Percentiles rank a stretch among this genome's conserved stretches.
Evolutionary conservation across 257 asterid species (phyloP).

Genomic region (Fraxinus anomala): DNA sequence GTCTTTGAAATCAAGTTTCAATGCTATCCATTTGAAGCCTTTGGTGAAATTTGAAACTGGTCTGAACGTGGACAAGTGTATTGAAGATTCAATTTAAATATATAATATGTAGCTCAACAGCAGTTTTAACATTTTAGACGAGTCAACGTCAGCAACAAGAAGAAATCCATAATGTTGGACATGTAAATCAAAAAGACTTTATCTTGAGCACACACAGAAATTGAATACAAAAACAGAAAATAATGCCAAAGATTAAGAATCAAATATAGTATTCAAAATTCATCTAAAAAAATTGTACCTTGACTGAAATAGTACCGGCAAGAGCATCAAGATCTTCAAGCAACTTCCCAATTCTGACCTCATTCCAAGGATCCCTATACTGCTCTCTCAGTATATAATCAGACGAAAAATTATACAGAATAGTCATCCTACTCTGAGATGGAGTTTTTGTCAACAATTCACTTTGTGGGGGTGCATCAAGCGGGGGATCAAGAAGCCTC

Average conservation of each 20-base stretch:
- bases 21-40: too few species aligned
- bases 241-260: background rate
- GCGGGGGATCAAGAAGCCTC: slow-evolving; percentile 89
- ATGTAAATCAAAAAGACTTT: background rate
- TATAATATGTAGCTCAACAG: too few species aligned
- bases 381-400: slow-evolving; percentile 85
- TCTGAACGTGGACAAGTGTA: too few species aligned
- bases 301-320: slow-evolving; percentile 91
- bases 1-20: too few species aligned
- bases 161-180: background rate
- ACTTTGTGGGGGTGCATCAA: slow-evolving; percentile 94
- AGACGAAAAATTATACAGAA: slow-evolving; percentile 66
- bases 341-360: slow-evolving; percentile 91
- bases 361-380: slow-evolving; percentile 97
- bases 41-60: too few species aligned
- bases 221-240: too few species aligned
- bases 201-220: background rate
- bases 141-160: background rate
- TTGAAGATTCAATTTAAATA: background rate
- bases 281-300: slow-evolving; percentile 44
- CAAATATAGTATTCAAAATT: background rate
- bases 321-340: slow-evolving; percentile 99
- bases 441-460: slow-evolving; percentile 68
- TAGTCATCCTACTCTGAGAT: slow-evolving; percentile 62
- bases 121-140: background rate